phyloP scores from a whole-genome alignment of 805 yeast genomes.

The Teunomyces barrocoloradensis region DNA sequence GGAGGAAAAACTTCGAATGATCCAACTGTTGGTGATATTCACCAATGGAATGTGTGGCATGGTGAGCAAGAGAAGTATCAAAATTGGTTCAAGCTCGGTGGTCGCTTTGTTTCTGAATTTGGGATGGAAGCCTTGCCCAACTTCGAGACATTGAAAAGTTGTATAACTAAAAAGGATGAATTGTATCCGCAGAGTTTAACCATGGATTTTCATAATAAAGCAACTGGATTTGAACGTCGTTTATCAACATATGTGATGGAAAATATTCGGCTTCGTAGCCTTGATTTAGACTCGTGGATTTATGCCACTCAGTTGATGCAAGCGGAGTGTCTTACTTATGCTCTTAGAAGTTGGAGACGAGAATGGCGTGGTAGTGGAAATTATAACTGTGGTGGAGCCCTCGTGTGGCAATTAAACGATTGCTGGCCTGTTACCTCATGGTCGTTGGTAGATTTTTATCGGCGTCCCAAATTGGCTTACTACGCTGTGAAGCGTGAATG shows the following conservation, averaged over 20 bases:
- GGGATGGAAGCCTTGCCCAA: constrained; percentile 51
- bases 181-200: constrained; percentile 43
- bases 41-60: constrained; percentile 60
- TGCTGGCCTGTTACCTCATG: constrained; percentile 55
- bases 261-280: constrained; percentile 35
- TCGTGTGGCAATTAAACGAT: constrained; percentile 56
- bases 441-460: constrained; percentile 44
- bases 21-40: constrained; percentile 46
- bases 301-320: constrained; percentile 55
- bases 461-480: constrained; percentile 45
- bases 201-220: constrained; percentile 49
- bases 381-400: constrained; percentile 42
- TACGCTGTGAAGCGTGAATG: constrained; percentile 47
- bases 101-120: constrained; percentile 52
- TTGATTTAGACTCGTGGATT: constrained; percentile 42
- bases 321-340: constrained; percentile 47
- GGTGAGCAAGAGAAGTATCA: constrained; percentile 50
- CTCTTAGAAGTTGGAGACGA: constrained; percentile 47
- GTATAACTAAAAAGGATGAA: constrained; percentile 37
- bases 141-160: constrained; percentile 31
- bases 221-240: constrained; percentile 47
- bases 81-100: constrained; percentile 45
- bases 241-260: constrained; percentile 46
- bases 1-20: constrained; percentile 39
- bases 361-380: constrained; percentile 39